Conservation (phyloP, 164 flowering plant species). For the Litsea cubeba region DNA sequence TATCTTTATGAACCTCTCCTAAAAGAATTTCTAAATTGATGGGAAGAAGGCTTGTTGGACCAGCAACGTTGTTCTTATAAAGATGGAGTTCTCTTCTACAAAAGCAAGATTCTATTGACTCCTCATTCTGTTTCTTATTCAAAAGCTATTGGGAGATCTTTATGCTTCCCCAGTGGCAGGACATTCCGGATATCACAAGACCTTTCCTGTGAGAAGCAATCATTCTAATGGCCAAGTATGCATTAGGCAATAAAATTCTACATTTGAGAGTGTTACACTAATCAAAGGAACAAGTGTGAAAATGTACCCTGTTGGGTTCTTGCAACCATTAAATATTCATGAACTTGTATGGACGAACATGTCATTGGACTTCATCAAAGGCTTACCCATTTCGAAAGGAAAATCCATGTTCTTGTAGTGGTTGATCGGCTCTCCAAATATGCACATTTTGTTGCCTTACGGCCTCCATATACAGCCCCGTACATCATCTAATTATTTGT, state of each 20-base stretch:
- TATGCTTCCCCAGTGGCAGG: not conserved
- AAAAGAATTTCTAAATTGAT: too few species aligned
- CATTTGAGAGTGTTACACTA: not conserved
- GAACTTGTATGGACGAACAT: not conserved
- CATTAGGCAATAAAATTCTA: not conserved
- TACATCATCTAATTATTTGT: not conserved
- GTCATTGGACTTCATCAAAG: not conserved
- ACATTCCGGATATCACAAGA: not conserved
- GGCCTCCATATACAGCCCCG: not conserved
- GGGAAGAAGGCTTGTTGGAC: too few species aligned
- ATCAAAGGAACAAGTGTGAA: not conserved
- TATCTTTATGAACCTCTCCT: too few species aligned
- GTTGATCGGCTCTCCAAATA: not conserved
- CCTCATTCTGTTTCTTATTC: too few species aligned
- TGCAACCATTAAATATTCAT: not conserved
- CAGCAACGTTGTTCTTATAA: too few species aligned
- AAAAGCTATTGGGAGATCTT: too few species aligned
- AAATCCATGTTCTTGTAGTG: not conserved
- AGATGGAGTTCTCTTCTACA: too few species aligned
- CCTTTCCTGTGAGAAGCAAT: not conserved
- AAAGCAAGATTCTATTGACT: too few species aligned
- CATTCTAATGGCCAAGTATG: not conserved
- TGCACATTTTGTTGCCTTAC: not conserved
- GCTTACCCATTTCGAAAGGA: not conserved
- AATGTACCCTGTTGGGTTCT: not conserved